These are phyloP conservation scores for Marchantia polymorpha DNA, from an alignment of 225 moss, liverwort and hornwort species.

Conservation along the genomic window DNA sequence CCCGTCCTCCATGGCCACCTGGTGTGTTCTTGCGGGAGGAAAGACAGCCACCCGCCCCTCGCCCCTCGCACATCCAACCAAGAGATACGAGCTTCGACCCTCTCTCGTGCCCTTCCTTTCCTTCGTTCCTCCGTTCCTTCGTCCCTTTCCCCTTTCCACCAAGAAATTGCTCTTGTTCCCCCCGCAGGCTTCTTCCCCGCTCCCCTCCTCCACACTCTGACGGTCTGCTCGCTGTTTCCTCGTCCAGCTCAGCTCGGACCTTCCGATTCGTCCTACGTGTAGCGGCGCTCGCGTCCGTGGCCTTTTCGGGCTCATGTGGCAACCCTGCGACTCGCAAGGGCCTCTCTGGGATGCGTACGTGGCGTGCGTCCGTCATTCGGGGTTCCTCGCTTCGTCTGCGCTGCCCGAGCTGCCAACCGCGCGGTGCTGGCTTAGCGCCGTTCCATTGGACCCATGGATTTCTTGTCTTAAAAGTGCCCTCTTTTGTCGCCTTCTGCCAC, in stretches of 20 bases:
- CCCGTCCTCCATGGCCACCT: slow-evolving; percentile 32
- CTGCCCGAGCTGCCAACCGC: not conserved
- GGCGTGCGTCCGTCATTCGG: not conserved
- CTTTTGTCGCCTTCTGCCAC: not conserved
- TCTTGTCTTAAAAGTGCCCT: not conserved
- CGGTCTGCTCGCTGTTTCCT: not conserved
- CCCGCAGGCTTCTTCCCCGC: not conserved
- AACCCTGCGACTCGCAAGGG: not conserved
- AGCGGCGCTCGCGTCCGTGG: too few species aligned
- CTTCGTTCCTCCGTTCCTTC: not conserved
- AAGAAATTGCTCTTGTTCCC: not conserved
- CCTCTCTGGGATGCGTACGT: not conserved
- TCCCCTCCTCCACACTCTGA: not conserved
- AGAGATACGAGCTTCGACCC: too few species aligned
- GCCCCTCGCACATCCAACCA: not conserved
- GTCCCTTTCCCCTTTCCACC: not conserved
- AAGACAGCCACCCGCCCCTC: not conserved
- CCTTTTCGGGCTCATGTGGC: not conserved
- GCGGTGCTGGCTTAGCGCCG: not conserved
- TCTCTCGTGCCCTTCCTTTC: not conserved
- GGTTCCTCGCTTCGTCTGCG: not conserved
- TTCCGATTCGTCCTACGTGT: slow-evolving; percentile 2
- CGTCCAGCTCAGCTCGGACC: slow-evolving; percentile 5
- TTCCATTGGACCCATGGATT: not conserved
- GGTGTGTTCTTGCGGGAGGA: not conserved